phyloP scores from a whole-genome alignment of 257 asterid genomes.

The Cynanchum wilfordii region DNA sequence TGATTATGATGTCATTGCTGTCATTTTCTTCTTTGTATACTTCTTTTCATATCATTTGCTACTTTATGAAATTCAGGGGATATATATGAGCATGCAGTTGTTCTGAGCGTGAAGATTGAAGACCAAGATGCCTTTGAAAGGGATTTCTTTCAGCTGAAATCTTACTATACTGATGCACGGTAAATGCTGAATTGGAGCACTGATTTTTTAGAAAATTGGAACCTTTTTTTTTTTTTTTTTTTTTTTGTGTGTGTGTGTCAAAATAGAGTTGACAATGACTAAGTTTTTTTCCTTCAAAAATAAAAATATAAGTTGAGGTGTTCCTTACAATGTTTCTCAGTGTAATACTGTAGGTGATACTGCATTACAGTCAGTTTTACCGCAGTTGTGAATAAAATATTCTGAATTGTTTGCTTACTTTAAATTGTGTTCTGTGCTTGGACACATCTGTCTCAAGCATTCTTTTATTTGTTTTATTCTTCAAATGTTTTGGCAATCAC shows the following conservation, averaged over 20 bases:
- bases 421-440: slow-evolving; percentile 1
- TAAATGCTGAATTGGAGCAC: slow-evolving; percentile 22
- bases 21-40: neutral
- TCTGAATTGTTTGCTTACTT: neutral
- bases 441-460: neutral
- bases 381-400: neutral
- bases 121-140: slow-evolving; percentile 94
- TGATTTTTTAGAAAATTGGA: neutral
- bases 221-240: too few species aligned
- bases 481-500: neutral
- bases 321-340: neutral
- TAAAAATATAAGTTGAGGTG: neutral
- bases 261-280: neutral
- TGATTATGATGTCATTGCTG: neutral
- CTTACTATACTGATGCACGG: slow-evolving; percentile 92
- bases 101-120: slow-evolving; percentile 77
- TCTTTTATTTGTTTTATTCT: slow-evolving; percentile 3
- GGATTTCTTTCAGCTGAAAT: slow-evolving; percentile 89
- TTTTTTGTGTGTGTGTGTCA: neutral
- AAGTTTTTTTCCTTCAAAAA: neutral
- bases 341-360: neutral
- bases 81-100: slow-evolving; percentile 89
- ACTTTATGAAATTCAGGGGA: slow-evolving; percentile 52
- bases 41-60: neutral
- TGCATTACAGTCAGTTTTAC: neutral